Percentiles rank a stretch among this genome's conserved stretches.
These are phyloP conservation scores for Auricularia sp. DNA, from an alignment of 768 basidiomycete genomes.

Conservation along the genomic window DNA sequence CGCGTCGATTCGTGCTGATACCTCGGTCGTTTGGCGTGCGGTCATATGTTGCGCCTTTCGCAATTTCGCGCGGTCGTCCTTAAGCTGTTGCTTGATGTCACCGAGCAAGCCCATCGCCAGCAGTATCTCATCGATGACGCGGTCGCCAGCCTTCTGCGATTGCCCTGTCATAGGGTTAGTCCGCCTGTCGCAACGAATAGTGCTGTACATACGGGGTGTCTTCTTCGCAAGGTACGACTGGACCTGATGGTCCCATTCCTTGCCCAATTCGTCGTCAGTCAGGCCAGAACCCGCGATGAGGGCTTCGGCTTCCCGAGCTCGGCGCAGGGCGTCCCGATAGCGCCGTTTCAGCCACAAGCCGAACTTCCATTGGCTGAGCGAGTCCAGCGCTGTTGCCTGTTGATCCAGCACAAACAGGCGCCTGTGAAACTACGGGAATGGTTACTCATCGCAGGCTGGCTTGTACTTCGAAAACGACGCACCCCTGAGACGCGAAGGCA, in stretches of 20 bases:
- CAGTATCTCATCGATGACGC: background rate
- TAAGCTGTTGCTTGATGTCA: background rate
- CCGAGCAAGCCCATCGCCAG: background rate
- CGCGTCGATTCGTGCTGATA: background rate
- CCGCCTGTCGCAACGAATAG: background rate
- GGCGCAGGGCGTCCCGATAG: background rate
- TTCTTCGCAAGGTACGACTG: background rate
- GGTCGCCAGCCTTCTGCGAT: background rate
- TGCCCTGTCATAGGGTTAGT: background rate
- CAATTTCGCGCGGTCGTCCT: background rate
- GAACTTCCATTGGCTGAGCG: background rate
- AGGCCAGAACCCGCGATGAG: background rate
- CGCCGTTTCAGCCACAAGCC: background rate
- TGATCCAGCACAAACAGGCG: background rate
- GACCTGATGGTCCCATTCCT: background rate
- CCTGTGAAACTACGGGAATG: background rate
- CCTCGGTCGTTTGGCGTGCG: background rate
- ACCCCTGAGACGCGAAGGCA: conserved; percentile 7
- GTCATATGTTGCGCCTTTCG: background rate
- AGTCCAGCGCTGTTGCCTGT: background rate
- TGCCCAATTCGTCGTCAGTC: background rate
- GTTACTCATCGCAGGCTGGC: too few species aligned
- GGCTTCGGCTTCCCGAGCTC: background rate
- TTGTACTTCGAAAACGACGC: background rate
- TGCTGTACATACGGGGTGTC: background rate